Evolutionary conservation across 1,139 yeast species (phyloP).

Genomic region (Kodamaea ohmeri): DNA sequence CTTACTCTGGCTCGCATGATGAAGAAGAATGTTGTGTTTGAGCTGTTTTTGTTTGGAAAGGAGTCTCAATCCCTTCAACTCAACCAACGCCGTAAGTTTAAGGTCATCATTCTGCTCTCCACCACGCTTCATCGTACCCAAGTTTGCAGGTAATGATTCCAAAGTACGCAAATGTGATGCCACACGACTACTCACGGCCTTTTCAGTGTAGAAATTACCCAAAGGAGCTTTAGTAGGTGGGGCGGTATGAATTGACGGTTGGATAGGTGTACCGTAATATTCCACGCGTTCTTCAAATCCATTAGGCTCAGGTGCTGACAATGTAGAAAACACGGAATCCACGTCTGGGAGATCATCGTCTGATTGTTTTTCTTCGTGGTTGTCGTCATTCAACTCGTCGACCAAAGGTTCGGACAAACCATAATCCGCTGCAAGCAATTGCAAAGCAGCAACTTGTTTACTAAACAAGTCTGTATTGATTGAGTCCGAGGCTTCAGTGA

Average conservation of each 20-base stretch:
- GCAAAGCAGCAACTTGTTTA: conserved; percentile 72
- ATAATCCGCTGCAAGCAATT: conserved; percentile 71
- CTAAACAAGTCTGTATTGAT: conserved; percentile 52
- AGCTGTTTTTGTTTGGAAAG: conserved; percentile 82
- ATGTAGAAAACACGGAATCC: background rate
- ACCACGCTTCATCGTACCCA: conserved; percentile 47
- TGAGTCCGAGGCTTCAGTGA: background rate
- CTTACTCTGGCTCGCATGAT: conserved; percentile 64
- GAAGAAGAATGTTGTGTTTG: conserved; percentile 69
- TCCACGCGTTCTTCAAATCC: conserved; percentile 30
- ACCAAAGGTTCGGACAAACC: conserved; percentile 57
- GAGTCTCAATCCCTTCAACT: conserved; percentile 75
- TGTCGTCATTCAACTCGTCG: conserved; percentile 5
- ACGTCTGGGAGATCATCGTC: background rate
- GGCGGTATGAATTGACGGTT: conserved; percentile 21
- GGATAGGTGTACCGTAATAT: conserved; percentile 32
- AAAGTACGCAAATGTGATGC: conserved; percentile 71
- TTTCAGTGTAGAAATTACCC: conserved; percentile 48
- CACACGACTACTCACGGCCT: conserved; percentile 52
- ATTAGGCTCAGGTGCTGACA: conserved; percentile 4
- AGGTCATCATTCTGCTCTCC: conserved; percentile 40
- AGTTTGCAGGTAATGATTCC: conserved; percentile 71
- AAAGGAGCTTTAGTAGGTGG: conserved; percentile 29
- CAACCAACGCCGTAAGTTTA: conserved; percentile 69
- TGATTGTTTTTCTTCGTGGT: background rate